phyloP scores from a whole-genome alignment of 805 yeast genomes.

The Crinitomyces ghanaensis region DNA sequence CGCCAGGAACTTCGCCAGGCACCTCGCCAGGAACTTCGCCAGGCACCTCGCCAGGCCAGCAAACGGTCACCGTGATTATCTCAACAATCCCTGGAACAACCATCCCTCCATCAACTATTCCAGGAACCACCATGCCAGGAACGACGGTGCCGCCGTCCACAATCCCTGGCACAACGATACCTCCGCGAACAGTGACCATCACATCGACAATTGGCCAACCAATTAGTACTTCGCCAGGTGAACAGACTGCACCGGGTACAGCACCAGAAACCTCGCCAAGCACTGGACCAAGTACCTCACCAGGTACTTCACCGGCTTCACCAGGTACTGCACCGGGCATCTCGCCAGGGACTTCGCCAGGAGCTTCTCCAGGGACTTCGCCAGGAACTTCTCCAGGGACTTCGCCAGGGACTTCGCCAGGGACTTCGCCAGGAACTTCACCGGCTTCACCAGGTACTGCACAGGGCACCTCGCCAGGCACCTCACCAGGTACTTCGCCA shows the following conservation, averaged over 20 bases:
- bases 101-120: background rate
- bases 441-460: background rate
- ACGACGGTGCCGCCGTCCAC: conserved; percentile 7
- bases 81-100: conserved; percentile 8
- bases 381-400: no score
- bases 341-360: background rate
- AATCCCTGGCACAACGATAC: background rate
- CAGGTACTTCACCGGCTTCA: background rate
- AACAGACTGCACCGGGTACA: background rate
- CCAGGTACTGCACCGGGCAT: background rate
- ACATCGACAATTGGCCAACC: conserved; percentile 8
- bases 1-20: background rate
- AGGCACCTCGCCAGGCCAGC: no score
- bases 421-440: background rate
- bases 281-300: no score
- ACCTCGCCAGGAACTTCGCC: background rate
- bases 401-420: background rate
- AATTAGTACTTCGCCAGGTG: conserved; percentile 1
- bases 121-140: conserved; percentile 7
- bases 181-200: conserved; percentile 2
- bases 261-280: background rate
- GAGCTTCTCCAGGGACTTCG: background rate
- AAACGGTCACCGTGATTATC: conserved; percentile 1
- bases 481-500: conserved; percentile 1
- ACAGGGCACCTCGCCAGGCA: conserved; percentile 1